phyloP scores from a whole-genome alignment of 768 basidiomycete species.

The Podaxis pistillaris region DNA sequence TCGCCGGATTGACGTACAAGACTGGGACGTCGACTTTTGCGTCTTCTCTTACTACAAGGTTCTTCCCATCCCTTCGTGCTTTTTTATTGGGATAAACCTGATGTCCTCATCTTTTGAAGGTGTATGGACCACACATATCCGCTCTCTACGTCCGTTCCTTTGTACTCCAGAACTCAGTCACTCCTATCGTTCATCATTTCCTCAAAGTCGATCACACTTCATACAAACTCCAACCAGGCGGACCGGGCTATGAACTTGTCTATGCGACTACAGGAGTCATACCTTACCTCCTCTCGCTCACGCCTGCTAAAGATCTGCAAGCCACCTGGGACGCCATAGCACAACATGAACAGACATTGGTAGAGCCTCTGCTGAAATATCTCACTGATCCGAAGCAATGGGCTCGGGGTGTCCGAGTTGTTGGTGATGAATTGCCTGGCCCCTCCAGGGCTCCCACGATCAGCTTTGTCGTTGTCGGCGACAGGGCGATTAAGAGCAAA shows the following conservation, averaged over 20 bases:
- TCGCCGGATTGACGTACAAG: constrained; percentile 64
- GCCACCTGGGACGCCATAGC: constrained; percentile 59
- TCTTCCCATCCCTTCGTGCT: not conserved
- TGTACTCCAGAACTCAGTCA: constrained; percentile 49
- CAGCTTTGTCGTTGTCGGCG: constrained; percentile 66
- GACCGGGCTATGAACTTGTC: constrained; percentile 71
- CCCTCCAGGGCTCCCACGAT: constrained; percentile 61
- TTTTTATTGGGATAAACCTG: not conserved
- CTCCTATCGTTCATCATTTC: constrained; percentile 71
- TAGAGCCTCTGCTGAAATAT: constrained; percentile 53
- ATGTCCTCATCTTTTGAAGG: constrained; percentile 32
- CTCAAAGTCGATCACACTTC: constrained; percentile 42
- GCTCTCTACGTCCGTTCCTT: constrained; percentile 57
- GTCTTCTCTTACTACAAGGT: constrained; percentile 80
- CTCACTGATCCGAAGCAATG: constrained; percentile 48
- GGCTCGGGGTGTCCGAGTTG: constrained; percentile 61
- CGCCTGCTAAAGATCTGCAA: constrained; percentile 43
- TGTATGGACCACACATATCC: constrained; percentile 74
- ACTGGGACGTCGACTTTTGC: constrained; percentile 76
- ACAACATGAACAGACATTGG: constrained; percentile 56
- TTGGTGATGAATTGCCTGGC: constrained; percentile 53
- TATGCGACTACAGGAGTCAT: constrained; percentile 60
- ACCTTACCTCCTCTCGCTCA: constrained; percentile 62
- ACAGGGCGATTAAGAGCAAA: constrained; percentile 53
- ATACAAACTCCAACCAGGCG: constrained; percentile 71